Base-by-base conservation (phyloP, 495 filamentous ascomycete species). In the Hypomontagnella monticulosa region DNA sequence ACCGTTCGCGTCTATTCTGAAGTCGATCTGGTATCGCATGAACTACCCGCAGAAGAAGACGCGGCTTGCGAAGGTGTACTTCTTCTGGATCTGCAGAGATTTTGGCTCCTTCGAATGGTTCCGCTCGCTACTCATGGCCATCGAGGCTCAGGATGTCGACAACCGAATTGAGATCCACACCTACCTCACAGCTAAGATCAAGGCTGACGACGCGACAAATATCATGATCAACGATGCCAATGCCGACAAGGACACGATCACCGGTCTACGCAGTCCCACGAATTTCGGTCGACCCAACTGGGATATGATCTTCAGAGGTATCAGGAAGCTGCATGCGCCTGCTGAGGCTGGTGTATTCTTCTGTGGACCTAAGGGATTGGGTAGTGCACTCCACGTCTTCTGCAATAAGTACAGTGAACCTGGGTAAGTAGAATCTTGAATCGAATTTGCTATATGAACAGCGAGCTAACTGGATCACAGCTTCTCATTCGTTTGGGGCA, bases 21-120 rank as follows among this genome's bases (percentile, higher is more conserved):
- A 93, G 79, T 91, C 88, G 56, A 91, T 93, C 75, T 93, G 90
- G 90, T 93, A 92, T 74, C 83, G 89, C n/a, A 90, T 90, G 84
- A 91, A 91, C 80, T 91, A 88, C 75, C 88, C 89, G 10, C 85
- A 89, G 73, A 85, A 90, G 76, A 87, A 87, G 76, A 91, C 88
- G 14, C 79, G 87, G 30, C 81, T 93, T 30, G 80, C 88, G 56
- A 93, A 92, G 74, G 89, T 93, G 32, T 93, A 92, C 79, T 92
- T 93, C 78, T 91, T 92, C 81, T 93, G 90, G 90, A 84, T 92
- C 68, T 91, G 90, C 80, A 80, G 88, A 72, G 89, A 92, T 71
- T 90, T 92, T 66, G 88, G 87, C 19, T 88, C 86, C 3, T 92
- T 91, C 65, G 89, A 92, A 77, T 93, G 90, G 90, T 93, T 93